phyloP scores from a whole-genome alignment of 2,329 filamentous ascomycete species.

The Trichoderma koningii region DNA sequence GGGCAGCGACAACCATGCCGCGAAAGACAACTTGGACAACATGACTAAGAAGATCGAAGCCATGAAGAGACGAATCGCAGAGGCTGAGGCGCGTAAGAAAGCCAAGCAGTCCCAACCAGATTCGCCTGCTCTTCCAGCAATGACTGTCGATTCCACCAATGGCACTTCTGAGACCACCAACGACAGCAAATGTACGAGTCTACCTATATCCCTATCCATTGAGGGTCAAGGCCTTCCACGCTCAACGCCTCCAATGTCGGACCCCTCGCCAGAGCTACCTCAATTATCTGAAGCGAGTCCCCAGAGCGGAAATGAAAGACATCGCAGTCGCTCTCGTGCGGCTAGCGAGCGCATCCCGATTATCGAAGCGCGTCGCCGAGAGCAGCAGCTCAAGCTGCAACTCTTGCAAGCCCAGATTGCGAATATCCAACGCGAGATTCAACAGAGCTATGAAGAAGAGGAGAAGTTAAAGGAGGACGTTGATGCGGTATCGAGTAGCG shows the following conservation, averaged over 20 bases:
- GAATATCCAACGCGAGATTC: constrained; percentile 52
- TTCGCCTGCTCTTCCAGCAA: constrained; percentile 38
- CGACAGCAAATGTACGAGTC: background rate
- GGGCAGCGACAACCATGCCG: constrained; percentile 39
- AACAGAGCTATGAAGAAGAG: constrained; percentile 42
- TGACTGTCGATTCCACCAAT: constrained; percentile 34
- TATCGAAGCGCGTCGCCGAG: constrained; percentile 41
- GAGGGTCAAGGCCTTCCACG: constrained; percentile 7
- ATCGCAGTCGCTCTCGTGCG: constrained; percentile 38
- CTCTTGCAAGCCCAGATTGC: constrained; percentile 50
- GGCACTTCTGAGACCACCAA: constrained; percentile 32
- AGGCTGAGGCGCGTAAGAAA: constrained; percentile 59
- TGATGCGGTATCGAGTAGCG: constrained; percentile 30
- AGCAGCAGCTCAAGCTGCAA: constrained; percentile 50
- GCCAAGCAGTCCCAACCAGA: constrained; percentile 41
- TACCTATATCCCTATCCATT: background rate
- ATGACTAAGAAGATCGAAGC: constrained; percentile 63
- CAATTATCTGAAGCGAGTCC: constrained; percentile 30
- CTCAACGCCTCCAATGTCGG: constrained; percentile 24
- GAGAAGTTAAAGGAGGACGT: constrained; percentile 39
- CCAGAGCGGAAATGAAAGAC: constrained; percentile 27
- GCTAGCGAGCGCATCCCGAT: constrained; percentile 44
- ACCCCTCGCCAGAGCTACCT: constrained; percentile 15
- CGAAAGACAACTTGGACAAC: constrained; percentile 47
- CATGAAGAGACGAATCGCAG: constrained; percentile 60